phyloP scores from a whole-genome alignment of 202 grass and related monocot species.

The Bolboschoenoplectus hybrid region DNA sequence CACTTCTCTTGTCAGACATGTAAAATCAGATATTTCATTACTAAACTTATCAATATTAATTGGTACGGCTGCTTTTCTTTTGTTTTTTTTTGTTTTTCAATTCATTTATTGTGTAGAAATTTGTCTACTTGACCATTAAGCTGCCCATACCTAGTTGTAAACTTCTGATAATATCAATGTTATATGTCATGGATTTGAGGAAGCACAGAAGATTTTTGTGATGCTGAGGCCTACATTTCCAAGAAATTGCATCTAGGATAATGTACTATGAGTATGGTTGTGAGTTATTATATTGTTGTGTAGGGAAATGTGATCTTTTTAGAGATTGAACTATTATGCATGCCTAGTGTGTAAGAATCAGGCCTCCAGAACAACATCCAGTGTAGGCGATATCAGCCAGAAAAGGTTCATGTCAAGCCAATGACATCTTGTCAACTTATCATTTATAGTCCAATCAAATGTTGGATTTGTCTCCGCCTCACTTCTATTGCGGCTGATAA shows the following conservation, averaged over 20 bases:
- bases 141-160: background rate
- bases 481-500: background rate
- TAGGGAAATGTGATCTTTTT: background rate
- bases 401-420: background rate
- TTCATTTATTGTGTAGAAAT: background rate
- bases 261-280: background rate
- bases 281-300: background rate
- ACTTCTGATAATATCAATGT: background rate
- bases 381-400: background rate
- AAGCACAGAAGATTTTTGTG: background rate
- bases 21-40: conserved; percentile 16
- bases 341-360: background rate
- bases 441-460: background rate
- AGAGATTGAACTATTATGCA: too few species aligned
- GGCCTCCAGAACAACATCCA: background rate
- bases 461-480: background rate
- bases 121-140: background rate
- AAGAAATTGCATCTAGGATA: background rate
- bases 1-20: conserved; percentile 54
- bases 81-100: background rate
- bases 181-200: background rate
- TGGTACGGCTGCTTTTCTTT: background rate
- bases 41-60: background rate
- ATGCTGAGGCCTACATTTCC: background rate
- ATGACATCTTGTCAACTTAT: background rate